Conservation (phyloP, 139 green algal species). For the Closterium sp. region DNA sequence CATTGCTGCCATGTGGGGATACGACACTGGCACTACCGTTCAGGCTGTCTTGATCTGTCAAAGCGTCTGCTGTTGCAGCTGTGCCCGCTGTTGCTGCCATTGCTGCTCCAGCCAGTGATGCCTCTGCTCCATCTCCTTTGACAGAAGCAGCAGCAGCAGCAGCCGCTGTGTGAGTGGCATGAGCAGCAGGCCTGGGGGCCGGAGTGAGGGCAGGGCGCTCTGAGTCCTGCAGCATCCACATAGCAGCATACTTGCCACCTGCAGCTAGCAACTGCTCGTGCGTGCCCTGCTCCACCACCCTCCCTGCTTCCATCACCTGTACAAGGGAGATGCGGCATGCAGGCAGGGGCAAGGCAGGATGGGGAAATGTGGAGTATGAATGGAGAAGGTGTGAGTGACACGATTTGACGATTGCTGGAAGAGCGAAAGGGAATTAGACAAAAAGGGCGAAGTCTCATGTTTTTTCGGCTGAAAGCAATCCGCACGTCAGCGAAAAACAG, state of each 20-base stretch:
- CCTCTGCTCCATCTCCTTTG: background rate
- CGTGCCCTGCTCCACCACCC: slow-evolving; percentile 68
- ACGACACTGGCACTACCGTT: background rate
- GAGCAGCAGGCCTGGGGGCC: background rate
- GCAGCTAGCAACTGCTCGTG: slow-evolving; percentile 68
- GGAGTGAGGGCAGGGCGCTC: slow-evolving; percentile 16
- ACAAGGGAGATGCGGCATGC: background rate
- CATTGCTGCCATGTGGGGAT: background rate
- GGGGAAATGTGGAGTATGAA: background rate
- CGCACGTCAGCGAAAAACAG: too few species aligned
- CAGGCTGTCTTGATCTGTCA: background rate
- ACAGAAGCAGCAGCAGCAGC: background rate
- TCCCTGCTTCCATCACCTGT: slow-evolving; percentile 63
- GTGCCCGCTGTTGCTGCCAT: background rate
- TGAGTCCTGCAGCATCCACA: slow-evolving; percentile 56
- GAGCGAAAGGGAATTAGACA: background rate
- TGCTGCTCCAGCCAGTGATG: background rate
- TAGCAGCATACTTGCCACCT: slow-evolving; percentile 45
- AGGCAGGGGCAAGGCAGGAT: background rate
- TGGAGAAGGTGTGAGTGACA: background rate
- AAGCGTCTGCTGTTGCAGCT: background rate
- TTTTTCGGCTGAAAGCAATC: background rate
- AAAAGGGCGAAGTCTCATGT: background rate
- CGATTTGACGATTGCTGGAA: background rate
- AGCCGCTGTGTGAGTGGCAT: background rate